Conservation (phyloP, 2,329 filamentous ascomycete species). For the Fusarium nanum region DNA sequence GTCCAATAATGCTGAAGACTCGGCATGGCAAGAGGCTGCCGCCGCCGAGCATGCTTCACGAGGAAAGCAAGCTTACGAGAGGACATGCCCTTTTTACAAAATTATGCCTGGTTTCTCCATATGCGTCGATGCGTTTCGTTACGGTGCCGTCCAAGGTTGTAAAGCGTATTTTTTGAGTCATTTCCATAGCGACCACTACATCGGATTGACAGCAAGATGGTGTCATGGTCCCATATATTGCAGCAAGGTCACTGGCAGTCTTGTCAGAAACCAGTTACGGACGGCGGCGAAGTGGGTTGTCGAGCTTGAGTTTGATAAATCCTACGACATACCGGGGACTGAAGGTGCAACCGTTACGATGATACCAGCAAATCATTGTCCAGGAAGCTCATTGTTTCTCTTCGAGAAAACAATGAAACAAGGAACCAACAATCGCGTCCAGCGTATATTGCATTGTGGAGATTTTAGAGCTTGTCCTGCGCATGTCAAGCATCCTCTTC, state of each 20-base stretch:
- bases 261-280: constrained; percentile 86
- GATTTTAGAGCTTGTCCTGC: constrained; percentile 92
- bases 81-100: constrained; percentile 98
- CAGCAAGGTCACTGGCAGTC: constrained; percentile 89
- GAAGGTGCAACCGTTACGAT: constrained; percentile 89
- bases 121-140: constrained; percentile 95
- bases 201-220: constrained; percentile 90
- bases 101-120: constrained; percentile 94
- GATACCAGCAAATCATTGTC: constrained; percentile 97
- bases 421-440: constrained; percentile 68
- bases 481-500: constrained; percentile 83
- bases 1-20: constrained; percentile 89
- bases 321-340: constrained; percentile 82
- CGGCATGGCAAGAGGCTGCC: constrained; percentile 89
- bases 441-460: constrained; percentile 92
- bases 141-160: constrained; percentile 91
- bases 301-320: constrained; percentile 85
- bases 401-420: constrained; percentile 82
- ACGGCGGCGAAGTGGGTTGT: constrained; percentile 90
- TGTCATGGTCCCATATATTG: constrained; percentile 95
- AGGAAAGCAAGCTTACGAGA: constrained; percentile 86
- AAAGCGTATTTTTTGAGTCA: constrained; percentile 97
- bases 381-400: constrained; percentile 91
- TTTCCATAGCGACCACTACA: constrained; percentile 98
- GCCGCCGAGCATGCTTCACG: constrained; percentile 80